Base-by-base conservation (phyloP, 257 asterid genomes). In the Fraxinus anomala region DNA sequence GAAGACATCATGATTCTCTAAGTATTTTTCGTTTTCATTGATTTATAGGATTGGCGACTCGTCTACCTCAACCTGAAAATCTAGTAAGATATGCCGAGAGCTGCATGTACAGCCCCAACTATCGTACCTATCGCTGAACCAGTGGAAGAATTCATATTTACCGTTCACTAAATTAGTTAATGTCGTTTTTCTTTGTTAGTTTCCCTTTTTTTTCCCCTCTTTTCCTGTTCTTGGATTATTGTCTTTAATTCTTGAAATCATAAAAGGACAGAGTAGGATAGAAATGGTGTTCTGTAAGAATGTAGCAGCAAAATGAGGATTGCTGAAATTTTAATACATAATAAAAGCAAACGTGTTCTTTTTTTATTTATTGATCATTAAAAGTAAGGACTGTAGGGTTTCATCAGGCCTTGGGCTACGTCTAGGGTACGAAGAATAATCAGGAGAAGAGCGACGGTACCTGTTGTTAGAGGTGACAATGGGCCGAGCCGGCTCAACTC, bases 21-120 rank as follows among this genome's bases (percentile, higher is more conserved):
- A 66, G 40, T 59, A 19, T 44, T 30, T 69, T 2, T 1, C 23
- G 8, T 11, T 26, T 70, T 34, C 47, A 59, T 61, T 34, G 24
- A 24, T 56, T n/a, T 73, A 73, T 77, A 92, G 98, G 99, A 83
- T 83, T 96, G 92, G 99, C 99, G 0, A 93, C 99, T 56, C 97
- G 96, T 84, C 90, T 93, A 6, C 99, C 99, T 0, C 87, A 87
- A 76, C 98, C 98, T 0, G 90, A 86, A 71, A 85, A 93, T 85
- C 83, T 96, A 39, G 95, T 82, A 3, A 84, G 83, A 21, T 88
- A 92, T 54, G 99, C 99, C 1, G 91, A 88, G 81, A 93, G 97
- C 93, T 93, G 98, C 73, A 96, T 96, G 99, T 96, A 93, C 92
- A 89, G 97, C 92, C 99, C 99, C 51, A 80, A 89, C 80, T 96